phyloP scores from a whole-genome alignment of 306 rosid species.

The Medicago arabica region DNA sequence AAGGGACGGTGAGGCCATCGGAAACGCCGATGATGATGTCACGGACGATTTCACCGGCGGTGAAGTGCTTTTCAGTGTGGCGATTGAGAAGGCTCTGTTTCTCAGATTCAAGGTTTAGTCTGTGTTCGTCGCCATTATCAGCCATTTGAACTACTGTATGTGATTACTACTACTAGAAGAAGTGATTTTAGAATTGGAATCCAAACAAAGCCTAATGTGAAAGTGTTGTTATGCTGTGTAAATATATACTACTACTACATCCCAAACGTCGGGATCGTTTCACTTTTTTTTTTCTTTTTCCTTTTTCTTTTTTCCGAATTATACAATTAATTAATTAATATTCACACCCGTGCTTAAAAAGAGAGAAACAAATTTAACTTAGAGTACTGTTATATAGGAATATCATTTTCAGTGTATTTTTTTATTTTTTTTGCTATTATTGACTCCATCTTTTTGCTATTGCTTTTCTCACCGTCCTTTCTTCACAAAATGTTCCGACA shows the following conservation, averaged over 20 bases:
- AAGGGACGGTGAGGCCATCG: constrained; percentile 77
- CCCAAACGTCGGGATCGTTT: neutral
- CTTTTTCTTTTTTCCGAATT: no score
- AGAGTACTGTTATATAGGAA: no score
- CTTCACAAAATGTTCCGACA: no score
- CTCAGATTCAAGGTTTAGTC: constrained; percentile 41
- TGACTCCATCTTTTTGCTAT: no score
- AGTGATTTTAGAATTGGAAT: neutral
- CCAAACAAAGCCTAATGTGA: neutral
- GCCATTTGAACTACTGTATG: constrained; percentile 39
- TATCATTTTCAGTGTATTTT: no score
- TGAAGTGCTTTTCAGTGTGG: constrained; percentile 72
- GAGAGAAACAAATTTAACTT: no score
- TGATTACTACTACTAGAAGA: neutral
- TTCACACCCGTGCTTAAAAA: no score
- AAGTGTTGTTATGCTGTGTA: neutral
- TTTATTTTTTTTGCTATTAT: no score
- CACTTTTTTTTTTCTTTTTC: no score
- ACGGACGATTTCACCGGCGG: constrained; percentile 70
- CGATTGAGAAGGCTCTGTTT: constrained; percentile 56
- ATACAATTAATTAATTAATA: no score
- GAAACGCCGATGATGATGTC: constrained; percentile 78
- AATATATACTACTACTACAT: neutral
- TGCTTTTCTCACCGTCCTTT: no score
- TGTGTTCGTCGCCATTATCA: neutral